Evolutionary conservation across 345 rosid genomes (phyloP), one percentile per base, ranked within the genome.

Genomic region (Anacardium occidentale): DNA sequence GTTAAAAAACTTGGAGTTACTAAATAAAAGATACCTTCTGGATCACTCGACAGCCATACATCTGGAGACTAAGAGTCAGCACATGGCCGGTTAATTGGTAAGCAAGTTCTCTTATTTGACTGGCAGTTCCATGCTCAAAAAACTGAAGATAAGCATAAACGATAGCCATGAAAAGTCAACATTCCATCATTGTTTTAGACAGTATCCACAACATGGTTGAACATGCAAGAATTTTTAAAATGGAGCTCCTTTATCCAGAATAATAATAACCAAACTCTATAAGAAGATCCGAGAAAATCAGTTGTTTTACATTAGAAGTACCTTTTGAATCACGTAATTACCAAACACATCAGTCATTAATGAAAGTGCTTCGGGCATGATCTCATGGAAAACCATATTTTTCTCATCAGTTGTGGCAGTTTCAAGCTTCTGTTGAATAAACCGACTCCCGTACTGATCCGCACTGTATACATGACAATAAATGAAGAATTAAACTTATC

Each of bases 41-140:
- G 78, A 94, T 91, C 57, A 94, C 98, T 75, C 98, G 96, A 58
- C 98, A 94, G 45, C 98, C 98, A 81, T 94, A 94, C 98, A 94
- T 94, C 75, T 94, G 98, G 76, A 94, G 87, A 82, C 98, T 91
- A 65, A 94, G 94, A 20, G 91, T 80, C 78, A 94, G 83, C 54
- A 94, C 97, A 79, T 90, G 91, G 68, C 91, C 85, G 74, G 84
- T 81, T 44, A 91, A 91, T 82, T 91, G 89, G 66, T 90, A 92
- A 18, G 91, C 96, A 54, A 94, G 81, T 77, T 94, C 93, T 79
- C 97, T 86, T 66, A 90, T 78, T 83, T 94, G 98, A 44, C 91
- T 26, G 4, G 93, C 78, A 79, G 87, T 85, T 79, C 98, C 98
- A 81, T 94, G 94, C 93, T 94, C 98, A 69, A 94, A 94, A 82